phyloP scores from a whole-genome alignment of 2,329 filamentous ascomycete genomes.

The Fusarium tricinctum region DNA sequence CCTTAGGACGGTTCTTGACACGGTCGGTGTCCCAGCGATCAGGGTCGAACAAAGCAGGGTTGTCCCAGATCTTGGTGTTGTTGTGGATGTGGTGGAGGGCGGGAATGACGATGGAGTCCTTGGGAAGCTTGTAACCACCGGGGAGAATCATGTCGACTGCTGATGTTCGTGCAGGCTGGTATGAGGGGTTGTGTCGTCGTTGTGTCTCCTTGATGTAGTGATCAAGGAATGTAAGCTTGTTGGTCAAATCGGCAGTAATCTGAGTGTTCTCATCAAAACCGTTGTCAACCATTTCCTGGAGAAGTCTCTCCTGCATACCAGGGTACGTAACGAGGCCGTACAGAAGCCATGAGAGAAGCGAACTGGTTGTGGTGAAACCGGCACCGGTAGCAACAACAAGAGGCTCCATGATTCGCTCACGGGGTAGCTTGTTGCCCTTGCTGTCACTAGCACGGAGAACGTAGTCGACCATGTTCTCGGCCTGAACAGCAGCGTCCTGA shows the following conservation, averaged over 20 bases:
- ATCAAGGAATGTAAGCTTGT: constrained; percentile 66
- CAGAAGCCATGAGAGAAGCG: constrained; percentile 70
- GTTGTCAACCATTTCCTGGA: constrained; percentile 70
- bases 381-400: constrained; percentile 68
- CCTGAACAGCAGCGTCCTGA: constrained; percentile 64
- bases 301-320: constrained; percentile 68
- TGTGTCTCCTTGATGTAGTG: constrained; percentile 73
- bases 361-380: constrained; percentile 72
- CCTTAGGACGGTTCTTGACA: constrained; percentile 66
- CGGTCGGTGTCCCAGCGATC: constrained; percentile 70
- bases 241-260: constrained; percentile 62
- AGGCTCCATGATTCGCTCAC: constrained; percentile 46
- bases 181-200: constrained; percentile 71
- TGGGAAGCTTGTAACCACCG: constrained; percentile 69
- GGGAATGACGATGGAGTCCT: constrained; percentile 66
- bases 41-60: constrained; percentile 69
- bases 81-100: constrained; percentile 66
- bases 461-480: constrained; percentile 64
- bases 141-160: constrained; percentile 69
- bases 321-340: constrained; percentile 67
- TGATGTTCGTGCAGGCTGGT: constrained; percentile 71
- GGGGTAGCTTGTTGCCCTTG: constrained; percentile 67
- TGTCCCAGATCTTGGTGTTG: constrained; percentile 69
- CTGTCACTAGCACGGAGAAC: constrained; percentile 65
- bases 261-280: constrained; percentile 59